These are phyloP conservation scores for Endocarpon pusillum DNA, from an alignment of 495 filamentous ascomycete genomes.

Conservation along the genomic window DNA sequence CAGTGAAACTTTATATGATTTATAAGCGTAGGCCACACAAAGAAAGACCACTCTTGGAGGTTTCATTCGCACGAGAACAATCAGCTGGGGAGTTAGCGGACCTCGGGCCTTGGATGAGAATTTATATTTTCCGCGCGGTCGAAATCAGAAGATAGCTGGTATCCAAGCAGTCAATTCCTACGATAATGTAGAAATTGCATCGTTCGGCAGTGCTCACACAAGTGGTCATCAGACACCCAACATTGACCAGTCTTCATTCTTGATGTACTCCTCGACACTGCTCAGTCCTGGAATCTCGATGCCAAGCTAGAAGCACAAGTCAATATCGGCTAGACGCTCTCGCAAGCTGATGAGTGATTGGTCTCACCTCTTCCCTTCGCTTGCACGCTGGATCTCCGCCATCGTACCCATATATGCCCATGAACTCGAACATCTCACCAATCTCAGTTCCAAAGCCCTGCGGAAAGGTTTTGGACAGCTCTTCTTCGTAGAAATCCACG, in stretches of 20 bases:
- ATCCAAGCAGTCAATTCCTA: too few species aligned
- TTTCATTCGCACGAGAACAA: too few species aligned
- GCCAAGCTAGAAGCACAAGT: neutral
- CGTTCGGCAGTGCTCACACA: too few species aligned
- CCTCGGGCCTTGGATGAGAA: too few species aligned
- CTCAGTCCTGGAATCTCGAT: neutral
- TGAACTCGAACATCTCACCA: slow-evolving; percentile 1
- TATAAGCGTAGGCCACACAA: too few species aligned
- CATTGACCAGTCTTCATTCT: slow-evolving; percentile 1
- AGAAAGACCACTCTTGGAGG: too few species aligned
- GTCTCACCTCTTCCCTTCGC: slow-evolving; percentile 1
- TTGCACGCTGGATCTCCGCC: neutral
- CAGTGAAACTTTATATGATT: too few species aligned
- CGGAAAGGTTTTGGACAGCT: neutral
- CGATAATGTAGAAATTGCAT: too few species aligned
- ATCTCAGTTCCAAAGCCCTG: neutral
- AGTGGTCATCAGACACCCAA: too few species aligned
- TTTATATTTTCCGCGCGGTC: too few species aligned
- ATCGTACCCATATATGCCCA: slow-evolving; percentile 1
- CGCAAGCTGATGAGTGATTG: neutral
- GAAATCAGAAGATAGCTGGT: too few species aligned
- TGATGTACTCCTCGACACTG: neutral
- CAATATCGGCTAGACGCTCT: neutral
- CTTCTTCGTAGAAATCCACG: neutral
- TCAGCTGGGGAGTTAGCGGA: too few species aligned